Evolutionary conservation across 305 asterid species (phyloP).

Genomic region (Solanum chacoense): DNA sequence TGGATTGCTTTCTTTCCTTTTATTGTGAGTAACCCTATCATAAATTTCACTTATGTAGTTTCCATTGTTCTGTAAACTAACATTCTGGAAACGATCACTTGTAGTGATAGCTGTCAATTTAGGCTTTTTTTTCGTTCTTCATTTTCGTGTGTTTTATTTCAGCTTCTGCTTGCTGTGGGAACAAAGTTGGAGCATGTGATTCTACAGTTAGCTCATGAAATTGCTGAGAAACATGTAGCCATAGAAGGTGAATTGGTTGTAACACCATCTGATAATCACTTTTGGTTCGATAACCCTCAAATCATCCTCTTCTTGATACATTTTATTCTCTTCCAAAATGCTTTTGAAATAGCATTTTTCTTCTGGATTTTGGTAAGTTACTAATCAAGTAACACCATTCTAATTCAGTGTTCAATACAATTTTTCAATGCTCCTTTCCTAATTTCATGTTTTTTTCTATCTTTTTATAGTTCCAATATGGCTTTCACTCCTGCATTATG

Average conservation of each 20-base stretch:
- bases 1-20: conserved; percentile 19
- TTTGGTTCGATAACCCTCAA: conserved; percentile 14
- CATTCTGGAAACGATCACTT: neutral
- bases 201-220: conserved; percentile 11
- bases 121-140: neutral
- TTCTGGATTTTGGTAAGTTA: conserved; percentile 15
- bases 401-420: neutral
- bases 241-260: conserved; percentile 16
- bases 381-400: neutral
- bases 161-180: conserved; percentile 18
- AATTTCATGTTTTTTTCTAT: neutral
- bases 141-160: neutral
- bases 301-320: conserved; percentile 8
- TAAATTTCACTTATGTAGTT: neutral
- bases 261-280: conserved; percentile 15
- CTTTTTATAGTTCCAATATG: conserved; percentile 12
- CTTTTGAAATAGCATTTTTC: conserved; percentile 17
- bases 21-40: conserved; percentile 3
- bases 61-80: neutral
- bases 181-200: conserved; percentile 17
- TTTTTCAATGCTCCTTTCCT: neutral
- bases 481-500: conserved; percentile 37
- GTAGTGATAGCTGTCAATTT: neutral
- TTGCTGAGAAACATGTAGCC: conserved; percentile 18
- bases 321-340: conserved; percentile 18